Conservation (phyloP, 768 basidiomycete genomes). For the Suillus sp. region DNA sequence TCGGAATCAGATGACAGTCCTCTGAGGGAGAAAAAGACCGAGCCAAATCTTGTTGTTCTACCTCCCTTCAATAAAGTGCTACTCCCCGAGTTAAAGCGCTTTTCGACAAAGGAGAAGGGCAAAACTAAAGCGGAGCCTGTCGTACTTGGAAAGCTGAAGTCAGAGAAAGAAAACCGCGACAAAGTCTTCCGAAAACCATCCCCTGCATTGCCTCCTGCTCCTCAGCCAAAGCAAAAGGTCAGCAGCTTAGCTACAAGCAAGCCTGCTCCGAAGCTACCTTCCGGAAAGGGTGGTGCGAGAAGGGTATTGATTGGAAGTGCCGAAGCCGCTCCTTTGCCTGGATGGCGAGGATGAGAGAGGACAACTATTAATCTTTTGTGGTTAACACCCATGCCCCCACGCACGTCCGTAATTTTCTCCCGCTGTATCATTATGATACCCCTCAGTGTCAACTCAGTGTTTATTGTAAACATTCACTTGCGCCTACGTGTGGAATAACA, state of each 20-base stretch:
- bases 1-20: slow-evolving; percentile 53
- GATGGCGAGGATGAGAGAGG: slow-evolving; percentile 47
- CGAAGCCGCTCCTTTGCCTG: slow-evolving; percentile 56
- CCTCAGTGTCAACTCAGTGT: no score
- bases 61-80: slow-evolving; percentile 30
- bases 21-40: slow-evolving; percentile 50
- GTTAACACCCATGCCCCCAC: neutral
- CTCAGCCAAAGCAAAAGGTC: slow-evolving; percentile 18
- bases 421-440: slow-evolving; percentile 13
- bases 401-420: neutral
- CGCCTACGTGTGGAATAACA: neutral
- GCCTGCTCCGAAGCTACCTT: slow-evolving; percentile 34
- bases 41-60: slow-evolving; percentile 32
- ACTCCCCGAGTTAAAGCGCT: slow-evolving; percentile 22
- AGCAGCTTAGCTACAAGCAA: slow-evolving; percentile 12
- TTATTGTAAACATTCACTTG: slow-evolving; percentile 4
- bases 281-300: slow-evolving; percentile 53
- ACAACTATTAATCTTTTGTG: slow-evolving; percentile 13
- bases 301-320: slow-evolving; percentile 68
- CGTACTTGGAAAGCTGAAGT: slow-evolving; percentile 31
- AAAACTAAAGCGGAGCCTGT: slow-evolving; percentile 36
- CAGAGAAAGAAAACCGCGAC: slow-evolving; percentile 39
- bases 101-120: slow-evolving; percentile 42
- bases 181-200: slow-evolving; percentile 35
- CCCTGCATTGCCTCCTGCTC: slow-evolving; percentile 22